Conservation (phyloP, 2,329 filamentous ascomycete genomes). For the Cercospora berteroae region DNA sequence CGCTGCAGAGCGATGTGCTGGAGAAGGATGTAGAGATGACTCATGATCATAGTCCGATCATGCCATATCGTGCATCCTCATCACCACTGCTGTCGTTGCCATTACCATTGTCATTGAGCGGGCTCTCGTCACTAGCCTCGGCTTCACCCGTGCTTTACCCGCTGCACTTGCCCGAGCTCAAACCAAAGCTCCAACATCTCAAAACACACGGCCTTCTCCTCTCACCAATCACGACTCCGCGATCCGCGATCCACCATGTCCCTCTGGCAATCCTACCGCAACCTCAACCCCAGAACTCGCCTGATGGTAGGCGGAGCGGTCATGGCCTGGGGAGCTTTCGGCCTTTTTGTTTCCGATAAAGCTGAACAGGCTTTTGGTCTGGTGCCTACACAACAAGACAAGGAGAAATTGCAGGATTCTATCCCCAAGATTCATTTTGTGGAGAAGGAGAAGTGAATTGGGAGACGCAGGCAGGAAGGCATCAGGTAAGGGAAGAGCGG, state of each 20-base stretch:
- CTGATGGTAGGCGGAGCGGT: conserved; percentile 70
- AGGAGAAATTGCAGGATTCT: conserved; percentile 60
- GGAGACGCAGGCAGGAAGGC: no score
- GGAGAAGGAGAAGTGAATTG: conserved; percentile 47
- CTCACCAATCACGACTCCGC: neutral
- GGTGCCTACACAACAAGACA: conserved; percentile 70
- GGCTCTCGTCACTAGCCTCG: neutral
- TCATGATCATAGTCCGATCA: no score
- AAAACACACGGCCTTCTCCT: neutral
- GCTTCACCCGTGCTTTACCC: neutral
- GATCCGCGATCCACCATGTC: conserved; percentile 9
- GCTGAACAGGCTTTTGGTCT: conserved; percentile 72
- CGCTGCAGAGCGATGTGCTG: neutral
- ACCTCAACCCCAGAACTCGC: conserved; percentile 68
- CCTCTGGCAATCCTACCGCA: conserved; percentile 57
- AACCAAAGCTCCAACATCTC: neutral
- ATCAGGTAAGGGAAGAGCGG: neutral
- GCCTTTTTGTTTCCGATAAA: conserved; percentile 69
- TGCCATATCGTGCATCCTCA: neutral
- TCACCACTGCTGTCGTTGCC: neutral
- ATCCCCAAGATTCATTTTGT: conserved; percentile 63
- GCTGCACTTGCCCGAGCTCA: neutral
- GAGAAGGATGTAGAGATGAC: neutral
- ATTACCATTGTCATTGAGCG: neutral
- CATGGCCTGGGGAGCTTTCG: conserved; percentile 71